These are phyloP conservation scores for Colletotrichum sp. DNA, from an alignment of 2,329 filamentous ascomycete genomes.

Conservation along the genomic window DNA sequence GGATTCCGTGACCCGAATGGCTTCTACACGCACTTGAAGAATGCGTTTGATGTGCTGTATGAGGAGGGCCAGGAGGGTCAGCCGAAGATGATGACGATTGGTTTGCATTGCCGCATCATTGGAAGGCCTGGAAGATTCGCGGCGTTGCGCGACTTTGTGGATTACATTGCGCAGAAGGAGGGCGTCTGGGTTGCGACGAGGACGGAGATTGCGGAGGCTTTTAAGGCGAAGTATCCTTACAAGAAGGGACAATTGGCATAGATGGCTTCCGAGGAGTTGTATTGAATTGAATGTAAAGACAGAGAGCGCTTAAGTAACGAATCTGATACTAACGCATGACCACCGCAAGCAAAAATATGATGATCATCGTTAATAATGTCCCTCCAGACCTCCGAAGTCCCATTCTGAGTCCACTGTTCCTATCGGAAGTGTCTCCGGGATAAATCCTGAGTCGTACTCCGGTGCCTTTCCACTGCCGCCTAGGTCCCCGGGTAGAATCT, in stretches of 20 bases:
- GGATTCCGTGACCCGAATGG: conserved; percentile 49
- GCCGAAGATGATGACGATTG: conserved; percentile 64
- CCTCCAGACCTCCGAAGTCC: conserved; percentile 8
- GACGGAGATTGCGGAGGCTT: conserved; percentile 56
- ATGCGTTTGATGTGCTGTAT: conserved; percentile 58
- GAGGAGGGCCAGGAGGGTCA: conserved; percentile 51
- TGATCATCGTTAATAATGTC: not conserved
- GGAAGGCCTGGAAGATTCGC: conserved; percentile 56
- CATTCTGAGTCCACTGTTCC: conserved; percentile 3
- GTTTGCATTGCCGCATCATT: conserved; percentile 56
- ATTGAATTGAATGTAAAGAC: not conserved
- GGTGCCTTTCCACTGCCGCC: not conserved
- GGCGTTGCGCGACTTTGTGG: conserved; percentile 56
- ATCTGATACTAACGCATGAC: not conserved
- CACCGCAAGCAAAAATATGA: not conserved
- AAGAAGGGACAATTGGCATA: conserved; percentile 40
- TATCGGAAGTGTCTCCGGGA: not conserved
- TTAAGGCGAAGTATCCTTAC: conserved; percentile 52
- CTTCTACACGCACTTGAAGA: conserved; percentile 52
- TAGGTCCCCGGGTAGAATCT: accelerated
- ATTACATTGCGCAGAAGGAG: conserved; percentile 56
- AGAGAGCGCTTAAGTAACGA: not conserved
- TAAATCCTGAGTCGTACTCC: not conserved
- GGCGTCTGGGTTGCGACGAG: conserved; percentile 59
- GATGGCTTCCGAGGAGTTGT: not conserved